Percentiles rank a stretch among this genome's conserved stretches.
Conservation (phyloP, 2,329 filamentous ascomycete species). For the Aspergillus tubingensis region DNA sequence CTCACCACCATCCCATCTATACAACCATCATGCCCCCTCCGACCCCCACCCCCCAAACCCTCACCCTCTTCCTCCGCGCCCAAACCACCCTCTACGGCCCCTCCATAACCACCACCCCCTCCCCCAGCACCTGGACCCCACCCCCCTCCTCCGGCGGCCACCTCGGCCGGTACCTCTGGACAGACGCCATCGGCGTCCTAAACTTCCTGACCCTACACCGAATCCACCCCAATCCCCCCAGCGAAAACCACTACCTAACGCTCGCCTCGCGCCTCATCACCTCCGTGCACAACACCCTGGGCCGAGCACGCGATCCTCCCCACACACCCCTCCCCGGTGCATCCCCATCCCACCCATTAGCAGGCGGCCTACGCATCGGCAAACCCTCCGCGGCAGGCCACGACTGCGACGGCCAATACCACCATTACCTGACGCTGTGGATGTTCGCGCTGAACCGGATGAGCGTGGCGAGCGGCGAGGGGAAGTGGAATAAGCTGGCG, state of each 20-base stretch:
- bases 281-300: conserved; percentile 57
- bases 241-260: conserved; percentile 45
- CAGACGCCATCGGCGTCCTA: conserved; percentile 61
- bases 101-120: conserved; percentile 31
- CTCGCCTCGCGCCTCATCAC: conserved; percentile 53
- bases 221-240: conserved; percentile 30
- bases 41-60: background rate
- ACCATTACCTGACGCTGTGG: conserved; percentile 64
- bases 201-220: conserved; percentile 59
- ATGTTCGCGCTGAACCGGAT: conserved; percentile 63
- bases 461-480: conserved; percentile 50
- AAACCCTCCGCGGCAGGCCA: conserved; percentile 52
- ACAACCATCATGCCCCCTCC: background rate
- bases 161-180: conserved; percentile 62
- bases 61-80: conserved; percentile 37
- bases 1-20: background rate
- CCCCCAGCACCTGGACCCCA: conserved; percentile 48
- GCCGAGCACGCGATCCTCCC: conserved; percentile 53
- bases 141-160: conserved; percentile 57
- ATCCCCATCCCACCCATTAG: conserved; percentile 53
- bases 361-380: conserved; percentile 60
- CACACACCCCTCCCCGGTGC: conserved; percentile 52
- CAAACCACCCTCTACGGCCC: conserved; percentile 46
- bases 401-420: conserved; percentile 62
- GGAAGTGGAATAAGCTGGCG: conserved; percentile 53